Evolutionary conservation across 352 stramenopile species (phyloP).

Genomic region (Phytopythium helicoides): DNA sequence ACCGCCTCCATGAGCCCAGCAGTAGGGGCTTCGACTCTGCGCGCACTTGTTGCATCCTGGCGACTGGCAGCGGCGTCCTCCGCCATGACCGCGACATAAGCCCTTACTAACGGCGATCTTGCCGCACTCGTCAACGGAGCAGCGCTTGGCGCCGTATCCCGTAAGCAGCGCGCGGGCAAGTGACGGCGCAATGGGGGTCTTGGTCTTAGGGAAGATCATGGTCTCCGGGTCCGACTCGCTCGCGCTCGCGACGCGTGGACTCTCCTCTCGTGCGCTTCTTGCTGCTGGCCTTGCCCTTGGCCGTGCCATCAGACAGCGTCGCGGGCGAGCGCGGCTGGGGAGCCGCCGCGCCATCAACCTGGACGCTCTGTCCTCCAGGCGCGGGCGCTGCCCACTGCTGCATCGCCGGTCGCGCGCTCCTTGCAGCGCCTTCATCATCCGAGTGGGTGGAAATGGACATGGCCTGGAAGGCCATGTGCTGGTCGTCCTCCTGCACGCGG

Average conservation of each 20-base stretch:
- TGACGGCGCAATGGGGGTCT: slow-evolving; percentile 36
- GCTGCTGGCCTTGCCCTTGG: slow-evolving; percentile 8
- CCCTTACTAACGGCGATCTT: slow-evolving; percentile 79
- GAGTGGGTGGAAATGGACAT: slow-evolving; percentile 31
- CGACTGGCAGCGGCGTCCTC: slow-evolving; percentile 62
- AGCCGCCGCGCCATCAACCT: not conserved
- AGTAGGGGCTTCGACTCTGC: slow-evolving; percentile 73
- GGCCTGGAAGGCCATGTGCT: slow-evolving; percentile 33
- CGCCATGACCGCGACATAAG: slow-evolving; percentile 67
- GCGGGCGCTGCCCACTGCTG: not conserved
- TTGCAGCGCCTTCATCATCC: slow-evolving; percentile 11
- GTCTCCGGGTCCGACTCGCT: slow-evolving; percentile 12
- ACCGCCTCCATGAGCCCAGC: slow-evolving; percentile 69
- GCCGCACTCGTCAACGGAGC: slow-evolving; percentile 57
- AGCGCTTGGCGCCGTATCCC: slow-evolving; percentile 63
- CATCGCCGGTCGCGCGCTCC: not conserved
- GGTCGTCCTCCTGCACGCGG: slow-evolving; percentile 16
- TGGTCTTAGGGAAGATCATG: slow-evolving; percentile 12
- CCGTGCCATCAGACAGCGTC: not conserved
- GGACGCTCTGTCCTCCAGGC: not conserved
- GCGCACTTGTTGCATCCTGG: slow-evolving; percentile 65
- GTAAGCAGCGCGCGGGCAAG: slow-evolving; percentile 37
- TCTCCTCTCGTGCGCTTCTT: slow-evolving; percentile 43
- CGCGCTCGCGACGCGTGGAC: slow-evolving; percentile 9
- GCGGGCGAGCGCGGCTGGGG: slow-evolving; percentile 7